Evolutionary conservation across 1,139 yeast species (phyloP).

Genomic region (Candida anutae): DNA sequence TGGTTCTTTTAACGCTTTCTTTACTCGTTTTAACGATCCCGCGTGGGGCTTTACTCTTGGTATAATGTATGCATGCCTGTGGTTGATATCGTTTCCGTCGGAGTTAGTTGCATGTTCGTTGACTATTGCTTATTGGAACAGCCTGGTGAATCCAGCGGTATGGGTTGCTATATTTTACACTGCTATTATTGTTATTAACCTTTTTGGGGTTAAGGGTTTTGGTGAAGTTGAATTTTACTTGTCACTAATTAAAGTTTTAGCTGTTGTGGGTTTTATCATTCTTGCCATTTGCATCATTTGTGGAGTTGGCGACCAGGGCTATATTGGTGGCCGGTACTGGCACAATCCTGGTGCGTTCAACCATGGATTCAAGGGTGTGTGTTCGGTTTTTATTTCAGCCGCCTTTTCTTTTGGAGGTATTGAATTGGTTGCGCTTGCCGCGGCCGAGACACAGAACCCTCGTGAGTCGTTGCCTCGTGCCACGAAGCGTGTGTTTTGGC

Average conservation of each 20-base stretch:
- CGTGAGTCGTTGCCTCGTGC: slow-evolving; percentile 15
- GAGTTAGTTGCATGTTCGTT: slow-evolving; percentile 17
- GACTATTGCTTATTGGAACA: slow-evolving; percentile 15
- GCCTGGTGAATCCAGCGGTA: slow-evolving; percentile 11
- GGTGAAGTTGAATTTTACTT: slow-evolving; percentile 13
- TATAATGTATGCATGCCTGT: slow-evolving; percentile 18
- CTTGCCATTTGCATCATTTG: slow-evolving; percentile 13
- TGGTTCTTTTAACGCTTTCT: slow-evolving; percentile 16
- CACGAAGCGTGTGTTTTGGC: slow-evolving; percentile 17
- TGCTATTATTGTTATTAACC: slow-evolving; percentile 12
- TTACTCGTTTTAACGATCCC: slow-evolving; percentile 16
- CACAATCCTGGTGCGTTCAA: slow-evolving; percentile 20
- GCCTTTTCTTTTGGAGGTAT: slow-evolving; percentile 18
- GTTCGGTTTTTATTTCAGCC: slow-evolving; percentile 15
- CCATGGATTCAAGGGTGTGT: slow-evolving; percentile 9
- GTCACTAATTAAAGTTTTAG: slow-evolving; percentile 15
- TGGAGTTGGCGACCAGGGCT: slow-evolving; percentile 19
- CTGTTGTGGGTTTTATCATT: slow-evolving; percentile 15
- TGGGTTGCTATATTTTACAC: slow-evolving; percentile 18
- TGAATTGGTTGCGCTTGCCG: slow-evolving; percentile 18
- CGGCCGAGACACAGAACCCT: slow-evolving; percentile 15
- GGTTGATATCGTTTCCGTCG: slow-evolving; percentile 17
- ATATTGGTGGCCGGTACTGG: slow-evolving; percentile 17
- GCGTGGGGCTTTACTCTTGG: slow-evolving; percentile 18
- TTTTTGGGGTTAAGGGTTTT: slow-evolving; percentile 14